phyloP scores from a whole-genome alignment of 148 eudicot genomes.

The Rhododendron henanense region DNA sequence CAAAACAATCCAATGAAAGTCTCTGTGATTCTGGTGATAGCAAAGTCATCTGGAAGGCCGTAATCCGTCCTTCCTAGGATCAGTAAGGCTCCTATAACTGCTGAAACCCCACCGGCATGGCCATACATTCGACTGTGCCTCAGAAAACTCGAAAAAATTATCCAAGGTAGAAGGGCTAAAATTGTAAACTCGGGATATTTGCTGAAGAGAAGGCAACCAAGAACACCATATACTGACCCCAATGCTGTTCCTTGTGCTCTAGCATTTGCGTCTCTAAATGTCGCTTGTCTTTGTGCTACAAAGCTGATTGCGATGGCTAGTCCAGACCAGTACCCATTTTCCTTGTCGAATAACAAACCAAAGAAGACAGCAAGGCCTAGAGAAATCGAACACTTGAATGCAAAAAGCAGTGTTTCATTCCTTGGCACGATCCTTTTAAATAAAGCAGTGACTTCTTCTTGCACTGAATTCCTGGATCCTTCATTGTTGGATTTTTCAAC shows the following conservation, averaged over 20 bases:
- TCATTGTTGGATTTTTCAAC: not conserved
- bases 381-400: constrained; percentile 47
- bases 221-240: constrained; percentile 48
- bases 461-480: constrained; percentile 1
- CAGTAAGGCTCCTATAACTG: constrained; percentile 44
- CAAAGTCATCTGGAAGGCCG: constrained; percentile 50
- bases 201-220: constrained; percentile 39
- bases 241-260: constrained; percentile 58
- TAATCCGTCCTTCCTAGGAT: constrained; percentile 47
- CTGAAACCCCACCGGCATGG: constrained; percentile 44
- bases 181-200: constrained; percentile 14
- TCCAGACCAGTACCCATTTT: constrained; percentile 59
- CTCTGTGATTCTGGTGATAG: constrained; percentile 45
- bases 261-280: constrained; percentile 39
- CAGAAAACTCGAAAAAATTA: constrained; percentile 42
- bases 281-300: constrained; percentile 31
- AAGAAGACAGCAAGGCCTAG: constrained; percentile 41
- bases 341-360: constrained; percentile 39
- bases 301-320: constrained; percentile 54
- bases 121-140: constrained; percentile 53
- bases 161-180: constrained; percentile 46
- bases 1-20: constrained; percentile 46
- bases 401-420: constrained; percentile 29
- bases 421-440: constrained; percentile 8
- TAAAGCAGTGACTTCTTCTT: not conserved